Base-by-base conservation (phyloP, 176 grass and related monocot genomes). In the Musa acuminata region DNA sequence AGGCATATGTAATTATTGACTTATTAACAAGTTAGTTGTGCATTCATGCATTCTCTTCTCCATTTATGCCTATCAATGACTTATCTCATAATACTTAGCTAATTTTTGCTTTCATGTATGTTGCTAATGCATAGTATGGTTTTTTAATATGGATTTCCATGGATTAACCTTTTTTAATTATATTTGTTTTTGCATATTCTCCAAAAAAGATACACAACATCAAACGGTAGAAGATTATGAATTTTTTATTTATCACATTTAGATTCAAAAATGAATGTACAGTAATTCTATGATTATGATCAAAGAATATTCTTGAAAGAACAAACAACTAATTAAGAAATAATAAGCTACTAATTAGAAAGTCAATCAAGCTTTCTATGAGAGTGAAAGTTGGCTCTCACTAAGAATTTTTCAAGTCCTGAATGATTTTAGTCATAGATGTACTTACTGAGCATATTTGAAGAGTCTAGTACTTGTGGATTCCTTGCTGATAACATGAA, bases 1-100 rank as follows among this genome's bases (percentile, higher is more conserved):
- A 51, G 67, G 9, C 80, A 49, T 62, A 80, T 78, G 54, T 60
- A 72, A 48, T 75, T 87, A 20, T 65, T 67, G 19, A 70, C 35
- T 22, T 67, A 12, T 82, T 35, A 22, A 8, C 53, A 27, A 55
- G 13, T 1, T 26, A 65, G 23, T 66, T 66, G 12, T 23, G 19
- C 12, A 23, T 66, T 66, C 26, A 66, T 13, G 9, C 2, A 26
- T 66, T 65, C 17, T 63, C 8, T 22, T 21, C 21, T n/a, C n/a
- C 20, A 11, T 63, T 12, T 24, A n/a, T 22, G 20, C 60, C 9
- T 9, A 63, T 24, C 29, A 29, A 29, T 29, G 29, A 29, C 29
- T 29, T 29, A 29, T 29, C 2, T 29, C 29, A 29, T 29, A 29
- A 29, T 29, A 29, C 29, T 29, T 29, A 0, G 29, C 29, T 29